phyloP scores from a whole-genome alignment of 2,329 filamentous ascomycete species.

The Penicillium sclerotiorum region DNA sequence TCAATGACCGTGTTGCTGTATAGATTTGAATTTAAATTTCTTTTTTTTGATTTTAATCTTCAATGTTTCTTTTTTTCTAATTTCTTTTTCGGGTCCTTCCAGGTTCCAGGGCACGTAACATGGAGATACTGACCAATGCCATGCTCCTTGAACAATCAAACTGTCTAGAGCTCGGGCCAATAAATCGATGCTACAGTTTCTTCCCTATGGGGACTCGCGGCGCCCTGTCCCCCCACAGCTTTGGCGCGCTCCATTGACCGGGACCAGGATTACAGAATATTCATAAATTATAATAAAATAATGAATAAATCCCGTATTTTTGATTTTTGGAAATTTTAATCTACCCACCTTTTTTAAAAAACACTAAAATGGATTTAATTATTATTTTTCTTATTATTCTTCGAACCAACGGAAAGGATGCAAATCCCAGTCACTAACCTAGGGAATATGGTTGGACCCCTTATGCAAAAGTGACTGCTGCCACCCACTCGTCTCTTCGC shows the following conservation, averaged over 20 bases:
- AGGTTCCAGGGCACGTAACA: slow-evolving; percentile 33
- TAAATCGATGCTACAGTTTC: slow-evolving; percentile 30
- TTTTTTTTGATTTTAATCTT: no score
- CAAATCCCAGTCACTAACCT: slow-evolving; percentile 14
- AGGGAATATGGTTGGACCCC: slow-evolving; percentile 31
- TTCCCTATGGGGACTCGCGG: slow-evolving; percentile 18
- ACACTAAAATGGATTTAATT: background rate
- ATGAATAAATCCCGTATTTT: slow-evolving; percentile 3
- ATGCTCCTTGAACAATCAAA: slow-evolving; percentile 30
- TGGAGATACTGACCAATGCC: slow-evolving; percentile 31
- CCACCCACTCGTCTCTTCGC: slow-evolving; percentile 27
- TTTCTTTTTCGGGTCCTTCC: slow-evolving; percentile 25
- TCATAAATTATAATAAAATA: slow-evolving; percentile 12
- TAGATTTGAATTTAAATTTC: no score
- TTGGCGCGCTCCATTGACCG: slow-evolving; percentile 14
- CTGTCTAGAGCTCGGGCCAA: slow-evolving; percentile 19
- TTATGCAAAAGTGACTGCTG: slow-evolving; percentile 27
- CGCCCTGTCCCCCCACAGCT: slow-evolving; percentile 4
- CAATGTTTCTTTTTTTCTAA: no score
- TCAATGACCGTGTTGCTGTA: slow-evolving; percentile 27
- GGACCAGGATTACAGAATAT: slow-evolving; percentile 16
- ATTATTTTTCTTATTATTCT: background rate
- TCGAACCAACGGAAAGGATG: slow-evolving; percentile 9
- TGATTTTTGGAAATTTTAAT: slow-evolving; percentile 8
- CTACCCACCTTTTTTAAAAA: background rate